Conservation (phyloP, 805 yeast genomes). For the Pichia gijzeniarum region DNA sequence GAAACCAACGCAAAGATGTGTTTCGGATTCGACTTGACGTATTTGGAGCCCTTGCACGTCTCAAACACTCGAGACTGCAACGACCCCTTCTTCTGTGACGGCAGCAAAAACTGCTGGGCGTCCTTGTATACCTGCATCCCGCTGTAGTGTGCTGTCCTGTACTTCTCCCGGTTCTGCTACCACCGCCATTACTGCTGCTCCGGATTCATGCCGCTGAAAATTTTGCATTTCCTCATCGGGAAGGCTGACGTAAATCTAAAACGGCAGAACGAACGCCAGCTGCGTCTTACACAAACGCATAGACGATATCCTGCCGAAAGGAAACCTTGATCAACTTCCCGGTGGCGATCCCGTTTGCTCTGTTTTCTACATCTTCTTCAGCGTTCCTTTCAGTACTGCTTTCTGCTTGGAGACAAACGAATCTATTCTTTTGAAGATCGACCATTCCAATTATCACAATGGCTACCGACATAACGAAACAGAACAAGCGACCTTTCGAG, state of each 20-base stretch:
- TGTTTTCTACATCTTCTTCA: too few species aligned
- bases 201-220: neutral
- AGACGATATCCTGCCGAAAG: too few species aligned
- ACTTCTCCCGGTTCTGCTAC: neutral
- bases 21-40: constrained; percentile 61
- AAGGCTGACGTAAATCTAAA: neutral
- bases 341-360: too few species aligned
- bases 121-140: constrained; percentile 37
- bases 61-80: constrained; percentile 47
- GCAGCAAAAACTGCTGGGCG: constrained; percentile 35
- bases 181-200: too few species aligned
- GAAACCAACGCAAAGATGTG: constrained; percentile 81
- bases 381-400: too few species aligned
- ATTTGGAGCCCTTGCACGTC: constrained; percentile 37
- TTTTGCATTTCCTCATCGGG: constrained; percentile 4
- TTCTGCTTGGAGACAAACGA: too few species aligned
- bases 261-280: too few species aligned
- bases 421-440: too few species aligned
- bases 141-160: neutral
- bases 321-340: too few species aligned
- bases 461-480: neutral
- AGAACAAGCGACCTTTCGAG: constrained; percentile 4
- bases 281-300: too few species aligned
- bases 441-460: neutral
- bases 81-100: constrained; percentile 44